Base-by-base conservation (phyloP, 169 alveolate species). In the Cryptosporidium bovis region DNA sequence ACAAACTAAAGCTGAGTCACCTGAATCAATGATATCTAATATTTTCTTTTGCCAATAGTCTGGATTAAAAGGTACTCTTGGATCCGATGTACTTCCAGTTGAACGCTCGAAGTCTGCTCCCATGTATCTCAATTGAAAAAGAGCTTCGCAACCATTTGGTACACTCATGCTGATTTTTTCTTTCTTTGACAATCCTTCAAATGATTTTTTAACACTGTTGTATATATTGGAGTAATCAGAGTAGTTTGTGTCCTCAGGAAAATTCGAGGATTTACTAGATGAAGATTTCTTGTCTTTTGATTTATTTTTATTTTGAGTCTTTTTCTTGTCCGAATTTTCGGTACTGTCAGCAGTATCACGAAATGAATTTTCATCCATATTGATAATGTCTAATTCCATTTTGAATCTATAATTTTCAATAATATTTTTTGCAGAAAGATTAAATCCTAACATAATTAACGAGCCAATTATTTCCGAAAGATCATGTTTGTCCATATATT, bases 1-100 rank as follows among this genome's bases (percentile, higher is more conserved):
- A 5, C 92, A 94, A 29, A 85, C 97, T 90, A 92, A 89, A 33
- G 90, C 95, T 82, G 92, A 92, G 64, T 84, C 95, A 65, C 90
- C 90, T 46, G 82, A 83, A 82, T 95, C 97, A 31, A 96, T 96
- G 16, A 93, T 89, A 66, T 93, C 96, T 50, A 95, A 87, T 46
- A 95, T 82, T 69, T 92, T 82, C 83, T 90, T 92, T 92, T 96
- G 98, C 98, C 98, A 96, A 36, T 94, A 94, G 83, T 96, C 98
- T 4, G 97, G 97, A 53, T 91, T 93, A 91, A 96, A 96, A 58
- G 93, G 91, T 53, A 96, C 98, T 3, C 98, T 93, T 15, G 93
- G 93, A 89, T 95, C 97, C 46, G 84, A 82, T 77, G 92, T 91
- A 56, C 94, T 90, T 27, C 97, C 96, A 29, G 94, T 89, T 27